Conservation (phyloP, 2,329 filamentous ascomycete genomes). For the Clonostachys byssicola region DNA sequence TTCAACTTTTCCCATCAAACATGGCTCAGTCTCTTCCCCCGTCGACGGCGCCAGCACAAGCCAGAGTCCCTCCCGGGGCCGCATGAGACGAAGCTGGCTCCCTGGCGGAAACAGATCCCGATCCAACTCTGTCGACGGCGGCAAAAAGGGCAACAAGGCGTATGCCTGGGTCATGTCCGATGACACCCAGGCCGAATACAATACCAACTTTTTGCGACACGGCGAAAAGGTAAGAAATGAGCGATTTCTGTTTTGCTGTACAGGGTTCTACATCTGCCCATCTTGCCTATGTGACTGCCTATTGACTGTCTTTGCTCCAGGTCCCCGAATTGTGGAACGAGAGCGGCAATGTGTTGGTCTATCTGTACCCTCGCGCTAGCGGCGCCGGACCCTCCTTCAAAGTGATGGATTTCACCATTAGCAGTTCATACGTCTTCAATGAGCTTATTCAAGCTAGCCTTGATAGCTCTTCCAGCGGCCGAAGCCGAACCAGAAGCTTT, state of each 20-base stretch:
- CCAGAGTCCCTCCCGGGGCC: constrained; percentile 39
- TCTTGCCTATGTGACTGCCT: neutral
- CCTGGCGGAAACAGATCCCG: constrained; percentile 43
- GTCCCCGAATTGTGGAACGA: constrained; percentile 66
- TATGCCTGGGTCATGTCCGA: constrained; percentile 53
- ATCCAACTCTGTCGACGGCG: constrained; percentile 38
- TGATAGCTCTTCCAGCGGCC: constrained; percentile 18
- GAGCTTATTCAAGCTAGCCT: constrained; percentile 45
- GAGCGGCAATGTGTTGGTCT: constrained; percentile 50
- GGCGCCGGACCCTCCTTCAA: constrained; percentile 56
- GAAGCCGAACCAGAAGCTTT: constrained; percentile 37
- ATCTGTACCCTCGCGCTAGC: constrained; percentile 47
- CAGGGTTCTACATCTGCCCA: neutral
- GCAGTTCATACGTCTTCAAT: constrained; percentile 49
- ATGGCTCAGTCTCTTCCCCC: constrained; percentile 9
- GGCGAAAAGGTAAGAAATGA: constrained; percentile 45
- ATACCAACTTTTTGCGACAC: constrained; percentile 42
- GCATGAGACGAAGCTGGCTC: constrained; percentile 49
- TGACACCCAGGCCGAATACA: constrained; percentile 51
- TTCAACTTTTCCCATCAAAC: constrained; percentile 7
- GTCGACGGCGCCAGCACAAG: constrained; percentile 23
- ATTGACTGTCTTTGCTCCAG: constrained; percentile 20
- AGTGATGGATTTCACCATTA: constrained; percentile 48
- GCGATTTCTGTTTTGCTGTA: neutral
- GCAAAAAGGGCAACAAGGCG: constrained; percentile 6